phyloP scores from a whole-genome alignment of 2,329 filamentous ascomycete species.

The Pochonia chlamydosporia region DNA sequence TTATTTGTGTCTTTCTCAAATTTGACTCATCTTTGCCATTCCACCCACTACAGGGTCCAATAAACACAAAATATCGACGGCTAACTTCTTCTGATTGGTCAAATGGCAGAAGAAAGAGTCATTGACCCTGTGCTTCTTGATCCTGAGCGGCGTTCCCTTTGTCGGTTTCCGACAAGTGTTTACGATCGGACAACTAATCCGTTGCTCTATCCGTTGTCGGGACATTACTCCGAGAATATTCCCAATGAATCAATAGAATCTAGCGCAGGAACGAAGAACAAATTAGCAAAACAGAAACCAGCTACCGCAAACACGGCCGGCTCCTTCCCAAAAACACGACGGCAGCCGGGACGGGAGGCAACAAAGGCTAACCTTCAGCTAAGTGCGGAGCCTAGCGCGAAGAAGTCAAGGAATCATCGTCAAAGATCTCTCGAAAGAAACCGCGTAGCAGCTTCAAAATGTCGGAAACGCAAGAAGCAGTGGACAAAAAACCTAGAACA shows the following conservation, averaged over 20 bases:
- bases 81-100: neutral
- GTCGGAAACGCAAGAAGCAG: constrained; percentile 60
- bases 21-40: too few species aligned
- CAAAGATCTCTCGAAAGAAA: constrained; percentile 63
- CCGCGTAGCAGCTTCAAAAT: constrained; percentile 67
- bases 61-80: neutral
- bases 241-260: neutral
- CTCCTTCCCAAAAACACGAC: neutral
- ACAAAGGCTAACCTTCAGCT: neutral
- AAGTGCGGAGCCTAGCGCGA: neutral
- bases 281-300: neutral
- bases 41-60: too few species aligned
- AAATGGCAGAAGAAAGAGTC: neutral
- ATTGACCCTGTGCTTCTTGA: constrained; percentile 20
- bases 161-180: neutral
- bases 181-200: neutral
- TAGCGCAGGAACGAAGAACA: neutral
- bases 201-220: neutral
- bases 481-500: constrained; percentile 46
- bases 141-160: constrained; percentile 18
- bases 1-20: too few species aligned
- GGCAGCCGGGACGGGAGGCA: constrained; percentile 1
- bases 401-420: constrained; percentile 25
- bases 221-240: neutral
- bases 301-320: neutral